Conservation (phyloP, 192 early-diverging fungal species). For the Backusella morwellensis region DNA sequence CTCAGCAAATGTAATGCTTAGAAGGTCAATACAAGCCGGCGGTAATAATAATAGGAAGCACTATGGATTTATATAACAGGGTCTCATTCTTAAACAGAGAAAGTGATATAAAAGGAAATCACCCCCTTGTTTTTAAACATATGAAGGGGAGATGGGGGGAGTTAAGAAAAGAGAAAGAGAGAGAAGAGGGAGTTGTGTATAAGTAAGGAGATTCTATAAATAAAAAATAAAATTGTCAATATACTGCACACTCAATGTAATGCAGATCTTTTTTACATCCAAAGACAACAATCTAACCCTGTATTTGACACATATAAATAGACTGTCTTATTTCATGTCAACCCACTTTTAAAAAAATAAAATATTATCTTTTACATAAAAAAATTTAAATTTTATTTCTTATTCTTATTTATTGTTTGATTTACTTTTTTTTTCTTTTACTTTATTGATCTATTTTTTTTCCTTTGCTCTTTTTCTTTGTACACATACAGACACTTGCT, state of each 20-base stretch:
- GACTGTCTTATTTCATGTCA: slow-evolving; percentile 7
- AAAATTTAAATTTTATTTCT: not conserved
- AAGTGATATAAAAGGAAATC: not conserved
- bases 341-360: not conserved
- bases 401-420: not conserved
- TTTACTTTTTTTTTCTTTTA: not conserved
- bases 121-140: not conserved
- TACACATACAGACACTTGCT: not conserved
- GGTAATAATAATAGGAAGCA: not conserved
- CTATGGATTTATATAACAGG: not conserved
- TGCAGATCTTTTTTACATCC: slow-evolving; percentile 5
- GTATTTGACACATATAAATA: slow-evolving; percentile 9
- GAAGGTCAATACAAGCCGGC: too few species aligned
- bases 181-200: not conserved
- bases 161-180: not conserved
- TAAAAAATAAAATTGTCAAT: slow-evolving; percentile 1
- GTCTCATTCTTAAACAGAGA: not conserved
- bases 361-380: not conserved
- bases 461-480: not conserved
- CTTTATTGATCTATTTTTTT: not conserved
- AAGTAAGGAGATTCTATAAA: slow-evolving; percentile 3
- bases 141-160: not conserved
- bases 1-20: not conserved
- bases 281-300: slow-evolving; percentile 12
- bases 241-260: slow-evolving; percentile 9